phyloP scores from a whole-genome alignment of 805 yeast species.

The Lipomyces starkeyi region DNA sequence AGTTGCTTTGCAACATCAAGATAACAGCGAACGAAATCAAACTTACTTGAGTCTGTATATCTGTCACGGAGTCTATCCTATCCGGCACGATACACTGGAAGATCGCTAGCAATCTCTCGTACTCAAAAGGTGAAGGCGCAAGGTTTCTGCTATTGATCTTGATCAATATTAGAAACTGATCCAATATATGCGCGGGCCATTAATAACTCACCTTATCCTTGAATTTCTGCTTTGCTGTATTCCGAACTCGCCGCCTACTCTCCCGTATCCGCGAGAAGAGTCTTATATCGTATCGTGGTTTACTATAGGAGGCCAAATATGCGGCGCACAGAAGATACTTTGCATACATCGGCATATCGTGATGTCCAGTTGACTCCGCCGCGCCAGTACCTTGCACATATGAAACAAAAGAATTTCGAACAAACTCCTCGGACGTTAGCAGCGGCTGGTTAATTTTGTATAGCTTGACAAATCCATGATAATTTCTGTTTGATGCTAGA shows the following conservation, averaged over 20 bases:
- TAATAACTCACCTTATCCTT: constrained; percentile 21
- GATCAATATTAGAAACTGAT: not conserved
- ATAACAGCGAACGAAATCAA: not conserved
- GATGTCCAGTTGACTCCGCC: constrained; percentile 7
- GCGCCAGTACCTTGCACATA: not conserved
- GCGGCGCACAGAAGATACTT: constrained; percentile 81
- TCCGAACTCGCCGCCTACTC: constrained; percentile 15
- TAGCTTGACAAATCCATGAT: constrained; percentile 17
- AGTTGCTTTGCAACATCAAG: constrained; percentile 41
- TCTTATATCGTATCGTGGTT: constrained; percentile 69
- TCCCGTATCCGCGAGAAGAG: constrained; percentile 69
- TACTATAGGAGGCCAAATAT: constrained; percentile 79
- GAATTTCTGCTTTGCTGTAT: constrained; percentile 9
- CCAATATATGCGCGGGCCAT: too few species aligned
- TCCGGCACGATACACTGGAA: constrained; percentile 68
- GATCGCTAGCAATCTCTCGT: constrained; percentile 82
- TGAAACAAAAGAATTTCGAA: constrained; percentile 22
- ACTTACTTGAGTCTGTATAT: constrained; percentile 43
- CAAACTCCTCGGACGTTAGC: constrained; percentile 27
- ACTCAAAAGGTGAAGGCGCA: constrained; percentile 73
- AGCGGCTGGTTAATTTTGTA: constrained; percentile 25
- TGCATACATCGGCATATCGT: constrained; percentile 27
- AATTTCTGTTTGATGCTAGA: not conserved
- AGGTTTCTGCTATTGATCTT: constrained; percentile 64
- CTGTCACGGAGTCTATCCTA: constrained; percentile 42